A percentile compares a stretch with the other conserved stretches of the same genome.
Evolutionary conservation across 1,139 yeast species (phyloP).

Genomic region (Geotrichum siamense): DNA sequence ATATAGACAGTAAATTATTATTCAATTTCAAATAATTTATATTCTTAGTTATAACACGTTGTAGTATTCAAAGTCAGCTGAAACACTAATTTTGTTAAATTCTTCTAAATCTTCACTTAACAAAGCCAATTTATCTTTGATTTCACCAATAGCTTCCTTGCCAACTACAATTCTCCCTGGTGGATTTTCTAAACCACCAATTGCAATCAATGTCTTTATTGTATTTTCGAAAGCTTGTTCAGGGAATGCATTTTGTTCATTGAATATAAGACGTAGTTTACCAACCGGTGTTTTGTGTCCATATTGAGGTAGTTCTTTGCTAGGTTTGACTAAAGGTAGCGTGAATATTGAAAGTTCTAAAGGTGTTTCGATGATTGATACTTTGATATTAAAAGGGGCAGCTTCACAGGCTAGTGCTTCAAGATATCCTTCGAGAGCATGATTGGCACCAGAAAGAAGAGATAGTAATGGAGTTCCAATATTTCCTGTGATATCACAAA

Average conservation of each 20-base stretch:
- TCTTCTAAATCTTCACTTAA: slow-evolving; percentile 33
- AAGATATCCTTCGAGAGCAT: slow-evolving; percentile 34
- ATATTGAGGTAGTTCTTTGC: slow-evolving; percentile 20
- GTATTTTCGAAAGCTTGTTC: slow-evolving; percentile 25
- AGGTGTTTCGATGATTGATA: slow-evolving; percentile 31
- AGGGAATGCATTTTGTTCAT: slow-evolving; percentile 23
- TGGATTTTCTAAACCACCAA: slow-evolving; percentile 33
- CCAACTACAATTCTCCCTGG: slow-evolving; percentile 32
- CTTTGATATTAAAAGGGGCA: slow-evolving; percentile 28
- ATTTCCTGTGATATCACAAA: slow-evolving; percentile 31
- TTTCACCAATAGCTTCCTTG: slow-evolving; percentile 28
- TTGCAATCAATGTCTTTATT: slow-evolving; percentile 26
- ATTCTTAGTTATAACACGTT: background rate
- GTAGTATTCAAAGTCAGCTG: slow-evolving; percentile 21
- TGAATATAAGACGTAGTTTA: slow-evolving; percentile 22
- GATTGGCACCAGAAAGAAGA: slow-evolving; percentile 28
- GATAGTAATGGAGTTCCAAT: slow-evolving; percentile 32
- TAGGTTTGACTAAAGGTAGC: slow-evolving; percentile 24
- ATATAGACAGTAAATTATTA: too few relatives aligned
- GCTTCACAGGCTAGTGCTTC: slow-evolving; percentile 33
- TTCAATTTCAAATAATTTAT: too few relatives aligned
- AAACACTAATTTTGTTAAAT: slow-evolving; percentile 21
- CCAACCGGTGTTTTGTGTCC: slow-evolving; percentile 20
- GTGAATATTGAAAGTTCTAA: slow-evolving; percentile 29
- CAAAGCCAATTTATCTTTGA: slow-evolving; percentile 28